Evolutionary conservation across 441 rosid species (phyloP).

Genomic region (Geranium incanum): DNA sequence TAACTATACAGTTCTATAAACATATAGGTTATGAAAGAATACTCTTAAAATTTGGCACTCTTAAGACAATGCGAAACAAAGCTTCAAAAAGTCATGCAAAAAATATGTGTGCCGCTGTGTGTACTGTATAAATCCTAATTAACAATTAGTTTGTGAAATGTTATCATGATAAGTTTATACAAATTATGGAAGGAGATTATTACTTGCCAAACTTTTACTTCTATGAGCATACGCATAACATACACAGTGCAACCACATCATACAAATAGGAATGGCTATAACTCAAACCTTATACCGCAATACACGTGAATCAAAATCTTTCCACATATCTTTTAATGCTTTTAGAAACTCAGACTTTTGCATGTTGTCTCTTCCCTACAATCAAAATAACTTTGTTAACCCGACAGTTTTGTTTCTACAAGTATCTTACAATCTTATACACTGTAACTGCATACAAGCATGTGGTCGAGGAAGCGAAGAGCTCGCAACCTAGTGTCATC

Average conservation of each 20-base stretch:
- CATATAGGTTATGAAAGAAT: background rate
- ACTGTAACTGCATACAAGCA: constrained; percentile 65
- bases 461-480: constrained; percentile 95
- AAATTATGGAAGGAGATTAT: background rate
- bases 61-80: background rate
- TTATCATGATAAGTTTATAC: background rate
- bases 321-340: constrained; percentile 98
- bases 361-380: constrained; percentile 94
- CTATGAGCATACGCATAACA: background rate
- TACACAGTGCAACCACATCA: constrained; percentile 14
- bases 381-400: constrained; percentile 21
- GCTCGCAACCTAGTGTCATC: constrained; percentile 96
- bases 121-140: background rate
- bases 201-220: background rate
- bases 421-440: background rate
- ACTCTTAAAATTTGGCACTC: background rate
- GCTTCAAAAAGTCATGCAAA: background rate
- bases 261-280: constrained; percentile 15
- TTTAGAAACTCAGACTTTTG: constrained; percentile 96
- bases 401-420: constrained; percentile 2
- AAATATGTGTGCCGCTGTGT: background rate
- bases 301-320: constrained; percentile 92
- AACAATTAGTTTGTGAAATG: background rate
- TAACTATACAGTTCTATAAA: background rate
- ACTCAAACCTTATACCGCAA: constrained; percentile 82